Base-by-base conservation (phyloP, 345 rosid genomes). In the Kernera saxatilis region DNA sequence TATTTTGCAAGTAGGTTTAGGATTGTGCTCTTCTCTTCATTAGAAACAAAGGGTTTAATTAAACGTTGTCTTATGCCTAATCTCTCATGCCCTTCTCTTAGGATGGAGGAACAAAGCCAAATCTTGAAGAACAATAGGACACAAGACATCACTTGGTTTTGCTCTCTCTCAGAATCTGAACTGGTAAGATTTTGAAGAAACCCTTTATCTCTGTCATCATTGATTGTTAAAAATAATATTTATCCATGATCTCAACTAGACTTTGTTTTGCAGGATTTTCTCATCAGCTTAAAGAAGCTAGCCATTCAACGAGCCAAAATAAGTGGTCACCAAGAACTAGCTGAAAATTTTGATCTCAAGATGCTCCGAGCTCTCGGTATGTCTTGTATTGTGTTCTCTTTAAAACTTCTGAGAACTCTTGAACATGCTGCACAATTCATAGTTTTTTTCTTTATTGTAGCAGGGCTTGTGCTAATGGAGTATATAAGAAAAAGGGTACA, bases 321-420 rank as follows among this genome's bases (percentile, higher is more conserved):
- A 21, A 65, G 81, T 43, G 88, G 94, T 46, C 82, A 69, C 55
- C 73, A 79, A 21, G 80, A 87, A 66, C 64, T 93, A 7, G 91
- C 88, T 5, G 57, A 73, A 36, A 78, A 80, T 26, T 85, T 90
- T 67, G 82, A 93, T 83, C 65, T 86, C 58, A 90, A 83, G 81
- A 70, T 65, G 81, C 96, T 92, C 59, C 86, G 91, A 45, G 85
- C 83, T 51, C 72, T 90, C 21, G 91, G 96, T 88, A 80, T 8
- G 69, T 62, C 10, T 48, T 57, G 66, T 39, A 4, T 8, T 53
- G n/a, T n/a, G 35, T 48, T 48, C 15, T 71, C 75, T 29, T 62
- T 18, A 27, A 12, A 7, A 29, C 26, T n/a, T n/a, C n/a, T 46
- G 5, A 8, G 14, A 48, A 15, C 6, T 26, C 11, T 17, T 35